phyloP scores from a whole-genome alignment of 2,329 filamentous ascomycete species.

The Westerdykella ornata region DNA sequence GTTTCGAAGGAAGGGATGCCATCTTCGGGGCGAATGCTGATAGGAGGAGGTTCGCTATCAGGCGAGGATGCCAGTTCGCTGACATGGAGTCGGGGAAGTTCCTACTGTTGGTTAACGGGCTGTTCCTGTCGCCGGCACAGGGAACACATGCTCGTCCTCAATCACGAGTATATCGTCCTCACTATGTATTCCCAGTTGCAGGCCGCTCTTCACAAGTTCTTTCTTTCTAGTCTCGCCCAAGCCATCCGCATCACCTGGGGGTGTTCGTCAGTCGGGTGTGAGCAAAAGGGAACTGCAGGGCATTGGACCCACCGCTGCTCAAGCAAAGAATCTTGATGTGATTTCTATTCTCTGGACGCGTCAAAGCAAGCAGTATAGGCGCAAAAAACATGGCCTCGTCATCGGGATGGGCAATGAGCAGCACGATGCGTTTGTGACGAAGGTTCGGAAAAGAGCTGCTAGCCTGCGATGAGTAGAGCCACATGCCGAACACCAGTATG shows the following conservation, averaged over 20 bases:
- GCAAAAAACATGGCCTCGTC: conserved; percentile 99
- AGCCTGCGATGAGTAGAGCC: conserved; percentile 45
- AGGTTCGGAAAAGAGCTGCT: conserved; percentile 56
- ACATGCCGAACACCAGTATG: conserved; percentile 39
- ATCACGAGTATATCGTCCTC: conserved; percentile 80
- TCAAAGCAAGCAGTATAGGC: conserved; percentile 78
- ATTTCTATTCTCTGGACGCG: conserved; percentile 71
- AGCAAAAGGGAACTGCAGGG: background rate
- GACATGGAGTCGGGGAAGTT: conserved; percentile 90
- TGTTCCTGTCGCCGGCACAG: conserved; percentile 3
- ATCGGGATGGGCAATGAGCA: conserved; percentile 94
- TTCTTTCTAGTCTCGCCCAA: conserved; percentile 74
- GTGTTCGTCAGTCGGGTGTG: background rate
- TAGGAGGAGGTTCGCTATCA: conserved; percentile 64
- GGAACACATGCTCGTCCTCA: conserved; percentile 58
- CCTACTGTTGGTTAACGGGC: conserved; percentile 25
- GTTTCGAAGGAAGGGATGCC: conserved; percentile 36
- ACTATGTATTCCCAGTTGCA: conserved; percentile 65
- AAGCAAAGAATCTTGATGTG: conserved; percentile 92
- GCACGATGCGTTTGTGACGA: conserved; percentile 75
- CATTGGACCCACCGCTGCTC: conserved; percentile 60
- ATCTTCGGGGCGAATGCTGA: conserved; percentile 66
- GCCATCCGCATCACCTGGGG: conserved; percentile 71
- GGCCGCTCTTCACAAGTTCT: conserved; percentile 75
- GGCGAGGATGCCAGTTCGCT: conserved; percentile 62